These are phyloP conservation scores for Westerdykella sp. DNA, from an alignment of 2,329 filamentous ascomycete species.

Conservation along the genomic window DNA sequence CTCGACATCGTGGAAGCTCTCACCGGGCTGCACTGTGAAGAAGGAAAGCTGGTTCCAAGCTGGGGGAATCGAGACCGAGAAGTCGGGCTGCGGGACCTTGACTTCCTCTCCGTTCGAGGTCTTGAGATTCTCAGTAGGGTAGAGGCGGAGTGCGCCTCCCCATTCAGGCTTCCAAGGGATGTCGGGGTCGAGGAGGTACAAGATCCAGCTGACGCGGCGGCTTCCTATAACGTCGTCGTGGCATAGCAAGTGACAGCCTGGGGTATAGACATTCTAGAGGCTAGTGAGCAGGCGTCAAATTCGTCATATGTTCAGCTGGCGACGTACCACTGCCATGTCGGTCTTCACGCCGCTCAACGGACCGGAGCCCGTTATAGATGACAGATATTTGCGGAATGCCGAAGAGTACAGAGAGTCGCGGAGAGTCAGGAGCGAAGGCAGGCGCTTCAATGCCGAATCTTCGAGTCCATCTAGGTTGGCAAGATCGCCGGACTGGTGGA, in stretches of 20 bases:
- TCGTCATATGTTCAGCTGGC: not conserved
- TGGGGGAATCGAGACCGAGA: constrained; percentile 76
- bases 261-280: constrained; percentile 76
- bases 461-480: constrained; percentile 94
- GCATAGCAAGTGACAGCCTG: constrained; percentile 89
- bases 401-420: constrained; percentile 91
- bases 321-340: constrained; percentile 80
- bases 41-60: constrained; percentile 97
- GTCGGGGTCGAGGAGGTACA: constrained; percentile 92
- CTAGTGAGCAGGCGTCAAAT: constrained; percentile 7
- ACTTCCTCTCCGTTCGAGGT: constrained; percentile 67
- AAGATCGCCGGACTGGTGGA: constrained; percentile 95
- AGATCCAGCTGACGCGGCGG: constrained; percentile 88
- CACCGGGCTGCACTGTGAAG: constrained; percentile 95
- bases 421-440: constrained; percentile 85
- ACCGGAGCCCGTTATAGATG: constrained; percentile 77
- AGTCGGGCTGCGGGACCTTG: constrained; percentile 73
- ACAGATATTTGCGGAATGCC: constrained; percentile 82
- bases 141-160: constrained; percentile 87
- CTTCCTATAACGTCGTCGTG: constrained; percentile 99
- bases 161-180: constrained; percentile 83
- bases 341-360: constrained; percentile 88
- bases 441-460: constrained; percentile 72
- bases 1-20: constrained; percentile 98
- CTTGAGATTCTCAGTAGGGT: constrained; percentile 63